Conservation (phyloP, 1,284 basidiomycete genomes). For the Apiotrichum veenhuisii region DNA sequence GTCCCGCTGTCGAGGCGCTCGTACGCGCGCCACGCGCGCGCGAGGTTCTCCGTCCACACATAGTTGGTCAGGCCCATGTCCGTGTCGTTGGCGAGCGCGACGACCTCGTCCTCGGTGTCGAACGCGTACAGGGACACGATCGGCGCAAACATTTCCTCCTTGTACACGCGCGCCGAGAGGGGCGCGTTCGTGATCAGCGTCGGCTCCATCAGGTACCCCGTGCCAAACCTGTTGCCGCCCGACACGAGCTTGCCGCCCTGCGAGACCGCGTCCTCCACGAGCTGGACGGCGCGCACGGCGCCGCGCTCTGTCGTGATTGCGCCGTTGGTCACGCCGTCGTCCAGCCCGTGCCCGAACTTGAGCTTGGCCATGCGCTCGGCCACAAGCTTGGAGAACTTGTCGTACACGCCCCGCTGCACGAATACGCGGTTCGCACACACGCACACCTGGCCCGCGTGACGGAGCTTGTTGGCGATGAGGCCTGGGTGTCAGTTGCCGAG, state of each 20-base stretch:
- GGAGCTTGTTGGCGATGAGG: slow-evolving; percentile 81
- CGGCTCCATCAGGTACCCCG: slow-evolving; percentile 67
- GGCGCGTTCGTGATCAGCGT: slow-evolving; percentile 83
- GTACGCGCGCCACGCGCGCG: slow-evolving; percentile 86
- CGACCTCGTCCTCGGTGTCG: slow-evolving; percentile 84
- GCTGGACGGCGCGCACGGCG: slow-evolving; percentile 72
- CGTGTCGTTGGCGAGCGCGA: slow-evolving; percentile 73
- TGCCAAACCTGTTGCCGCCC: slow-evolving; percentile 63
- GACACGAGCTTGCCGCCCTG: slow-evolving; percentile 78
- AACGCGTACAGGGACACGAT: slow-evolving; percentile 60
- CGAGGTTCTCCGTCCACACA: slow-evolving; percentile 81
- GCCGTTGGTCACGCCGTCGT: slow-evolving; percentile 68
- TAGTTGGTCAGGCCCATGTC: slow-evolving; percentile 85
- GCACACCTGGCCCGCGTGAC: slow-evolving; percentile 75
- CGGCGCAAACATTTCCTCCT: slow-evolving; percentile 83
- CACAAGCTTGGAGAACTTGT: slow-evolving; percentile 29
- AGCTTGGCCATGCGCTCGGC: slow-evolving; percentile 62
- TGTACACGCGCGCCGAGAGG: slow-evolving; percentile 57
- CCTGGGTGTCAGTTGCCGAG: slow-evolving; percentile 8
- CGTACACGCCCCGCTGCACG: slow-evolving; percentile 58
- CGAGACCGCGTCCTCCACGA: slow-evolving; percentile 74
- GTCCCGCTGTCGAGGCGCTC: slow-evolving; percentile 90
- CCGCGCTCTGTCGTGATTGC: slow-evolving; percentile 81
- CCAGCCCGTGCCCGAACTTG: slow-evolving; percentile 82
- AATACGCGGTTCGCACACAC: slow-evolving; percentile 65